These are phyloP conservation scores for Citrus reticulata DNA, from an alignment of 345 rosid genomes.

Conservation along the genomic window DNA sequence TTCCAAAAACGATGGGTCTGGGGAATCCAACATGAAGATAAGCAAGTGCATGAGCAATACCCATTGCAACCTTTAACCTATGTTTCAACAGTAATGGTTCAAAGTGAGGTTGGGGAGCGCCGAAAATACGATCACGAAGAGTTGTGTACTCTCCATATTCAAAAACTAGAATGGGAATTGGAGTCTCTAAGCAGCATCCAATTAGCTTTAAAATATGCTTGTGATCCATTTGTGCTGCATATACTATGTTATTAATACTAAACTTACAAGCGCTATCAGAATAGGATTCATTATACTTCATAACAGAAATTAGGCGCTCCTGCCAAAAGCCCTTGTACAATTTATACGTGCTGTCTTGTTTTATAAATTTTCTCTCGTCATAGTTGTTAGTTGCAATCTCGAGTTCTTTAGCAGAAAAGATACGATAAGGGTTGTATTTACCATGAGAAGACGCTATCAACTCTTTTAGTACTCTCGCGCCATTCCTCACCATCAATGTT, in stretches of 20 bases:
- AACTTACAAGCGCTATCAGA: background rate
- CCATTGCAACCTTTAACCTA: background rate
- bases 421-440: background rate
- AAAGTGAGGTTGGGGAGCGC: background rate
- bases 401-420: background rate
- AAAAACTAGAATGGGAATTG: background rate
- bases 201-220: background rate
- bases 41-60: slow-evolving; percentile 9
- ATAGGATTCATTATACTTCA: no score
- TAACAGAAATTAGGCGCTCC: no score
- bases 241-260: background rate
- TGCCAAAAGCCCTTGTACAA: no score
- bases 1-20: slow-evolving; percentile 12
- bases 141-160: background rate
- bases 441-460: background rate
- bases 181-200: background rate
- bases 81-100: background rate
- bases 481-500: background rate
- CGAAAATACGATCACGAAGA: background rate
- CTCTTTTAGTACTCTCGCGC: background rate
- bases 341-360: no score
- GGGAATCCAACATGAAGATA: slow-evolving; percentile 23
- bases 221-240: background rate
- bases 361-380: background rate
- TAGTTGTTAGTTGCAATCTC: background rate